Conservation (phyloP, 192 early-diverging fungal species). For the Paraglomus brasilianum region DNA sequence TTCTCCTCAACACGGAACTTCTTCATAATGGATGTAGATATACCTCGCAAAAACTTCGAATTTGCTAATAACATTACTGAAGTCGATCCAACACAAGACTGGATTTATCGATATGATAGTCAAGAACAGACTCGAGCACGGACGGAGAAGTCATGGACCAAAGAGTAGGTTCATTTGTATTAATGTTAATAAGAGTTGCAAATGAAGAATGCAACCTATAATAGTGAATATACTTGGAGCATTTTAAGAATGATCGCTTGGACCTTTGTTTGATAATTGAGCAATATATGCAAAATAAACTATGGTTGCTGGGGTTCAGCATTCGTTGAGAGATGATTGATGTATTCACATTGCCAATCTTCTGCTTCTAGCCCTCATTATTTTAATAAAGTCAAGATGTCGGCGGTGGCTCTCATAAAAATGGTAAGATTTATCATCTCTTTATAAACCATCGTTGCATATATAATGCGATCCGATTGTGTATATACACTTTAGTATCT, state of each 20-base stretch:
- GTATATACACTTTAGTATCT: not conserved
- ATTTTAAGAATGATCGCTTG: not conserved
- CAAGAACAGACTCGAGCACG: constrained; percentile 61
- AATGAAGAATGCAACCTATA: not conserved
- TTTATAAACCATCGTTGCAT: no score
- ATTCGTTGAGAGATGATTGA: not conserved
- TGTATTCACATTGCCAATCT: not conserved
- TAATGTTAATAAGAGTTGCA: constrained; percentile 27
- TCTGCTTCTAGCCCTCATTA: constrained; percentile 65
- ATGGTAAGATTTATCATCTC: constrained; percentile 63
- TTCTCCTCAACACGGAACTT: no score
- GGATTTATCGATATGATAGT: constrained; percentile 80
- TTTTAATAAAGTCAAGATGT: constrained; percentile 87
- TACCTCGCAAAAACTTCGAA: constrained; percentile 58
- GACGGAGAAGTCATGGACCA: constrained; percentile 78
- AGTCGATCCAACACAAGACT: constrained; percentile 65
- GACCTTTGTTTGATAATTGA: not conserved
- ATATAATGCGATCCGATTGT: not conserved
- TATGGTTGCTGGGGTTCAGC: not conserved
- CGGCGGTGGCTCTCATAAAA: constrained; percentile 94
- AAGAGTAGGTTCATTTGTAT: constrained; percentile 55
- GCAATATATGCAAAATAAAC: not conserved
- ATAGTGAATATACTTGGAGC: not conserved
- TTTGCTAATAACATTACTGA: constrained; percentile 77
- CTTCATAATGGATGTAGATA: constrained; percentile 46